Base-by-base conservation (phyloP, 176 grass and related monocot species). In the Typha latifolia region DNA sequence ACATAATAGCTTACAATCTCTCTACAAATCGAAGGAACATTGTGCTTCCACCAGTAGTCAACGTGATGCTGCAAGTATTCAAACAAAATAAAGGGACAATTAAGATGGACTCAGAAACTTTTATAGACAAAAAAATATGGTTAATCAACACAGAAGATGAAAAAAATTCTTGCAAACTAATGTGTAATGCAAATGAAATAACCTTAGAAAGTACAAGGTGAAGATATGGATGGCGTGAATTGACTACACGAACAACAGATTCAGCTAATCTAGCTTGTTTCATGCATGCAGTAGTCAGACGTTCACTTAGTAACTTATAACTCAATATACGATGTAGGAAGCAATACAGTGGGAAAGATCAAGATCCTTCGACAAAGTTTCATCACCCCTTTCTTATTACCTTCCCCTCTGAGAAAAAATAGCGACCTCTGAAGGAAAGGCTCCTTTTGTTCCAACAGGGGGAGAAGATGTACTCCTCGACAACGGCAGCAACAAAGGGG, bases 211-310 rank as follows among this genome's bases (percentile, higher is more conserved):
- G 83, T 31, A 92, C 78, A 64, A 88, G 81, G 48, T 90, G 93
- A 78, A 97, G 76, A 84, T 84, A 77, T 3, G 78, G 78, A 75
- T 97, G 88, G 63, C n/a, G 2, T 26, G 83, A 78, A 72, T 92
- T 79, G 26, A 91, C 78, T 32, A 78, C 85, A 61, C 88, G 83
- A 55, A 92, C 88, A 65, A 97, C 80, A 71, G 88, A 97, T 78
- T 97, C 85, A 76, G 88, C 85, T 67, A 97, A 68, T 14, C 88
- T 87, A 56, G 93, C 93, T 89, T 97, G 93, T 80, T 92, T 97
- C 89, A 97, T 91, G 66, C 85, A 88, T 97, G 70, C 21, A 74
- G 75, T 82, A 48, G 31, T 47, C 57, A 14, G 51, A 55, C 14
- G 18, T 29, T 29, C 27, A 29, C 18, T 55, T 55, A 16, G 3